These are phyloP conservation scores for Trichoderma sp. DNA, from an alignment of 2,329 filamentous ascomycete genomes.

Conservation along the genomic window DNA sequence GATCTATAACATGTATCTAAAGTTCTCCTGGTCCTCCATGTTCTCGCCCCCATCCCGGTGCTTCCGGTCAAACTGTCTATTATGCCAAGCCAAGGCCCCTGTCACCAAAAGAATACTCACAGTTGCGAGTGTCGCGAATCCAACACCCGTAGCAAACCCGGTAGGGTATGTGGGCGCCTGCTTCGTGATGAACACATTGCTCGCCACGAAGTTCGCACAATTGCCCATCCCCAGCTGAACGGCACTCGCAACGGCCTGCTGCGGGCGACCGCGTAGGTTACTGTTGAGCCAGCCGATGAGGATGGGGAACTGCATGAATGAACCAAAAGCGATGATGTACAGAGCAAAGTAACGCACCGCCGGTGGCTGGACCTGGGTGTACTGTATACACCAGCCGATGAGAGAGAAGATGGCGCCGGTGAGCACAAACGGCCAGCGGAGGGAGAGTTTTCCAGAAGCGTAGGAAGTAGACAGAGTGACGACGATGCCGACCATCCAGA, in stretches of 20 bases:
- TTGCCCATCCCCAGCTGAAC: neutral
- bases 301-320: neutral
- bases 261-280: neutral
- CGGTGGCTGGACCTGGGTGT: neutral
- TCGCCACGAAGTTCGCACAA: neutral
- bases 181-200: neutral
- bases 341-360: neutral
- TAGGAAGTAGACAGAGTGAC: neutral
- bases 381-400: neutral
- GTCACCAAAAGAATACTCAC: neutral
- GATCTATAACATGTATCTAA: neutral
- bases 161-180: neutral
- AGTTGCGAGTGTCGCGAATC: neutral
- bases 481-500: neutral
- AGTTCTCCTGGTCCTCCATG: neutral
- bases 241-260: neutral
- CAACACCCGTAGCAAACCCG: neutral
- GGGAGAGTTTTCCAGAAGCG: neutral
- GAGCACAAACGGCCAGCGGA: conserved; percentile 1
- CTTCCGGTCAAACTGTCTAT: neutral
- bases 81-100: neutral
- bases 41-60: neutral
- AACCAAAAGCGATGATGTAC: neutral
- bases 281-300: conserved; percentile 4
- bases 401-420: neutral